Evolutionary conservation across 495 filamentous ascomycete species (phyloP).

Genomic region (Aspergillus heteromorphus): DNA sequence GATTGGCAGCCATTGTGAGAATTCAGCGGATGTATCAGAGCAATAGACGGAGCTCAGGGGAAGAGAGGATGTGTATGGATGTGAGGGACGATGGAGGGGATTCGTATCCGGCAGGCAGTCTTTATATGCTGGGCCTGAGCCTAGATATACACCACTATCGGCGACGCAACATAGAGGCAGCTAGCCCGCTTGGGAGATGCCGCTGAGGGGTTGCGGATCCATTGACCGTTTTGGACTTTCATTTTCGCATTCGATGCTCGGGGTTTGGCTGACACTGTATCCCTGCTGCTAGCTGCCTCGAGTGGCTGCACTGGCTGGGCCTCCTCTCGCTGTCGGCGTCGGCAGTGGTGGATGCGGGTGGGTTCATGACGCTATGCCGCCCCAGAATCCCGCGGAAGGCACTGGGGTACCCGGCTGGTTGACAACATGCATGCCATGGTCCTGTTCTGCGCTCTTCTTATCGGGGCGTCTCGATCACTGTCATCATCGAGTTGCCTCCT

Average conservation of each 20-base stretch:
- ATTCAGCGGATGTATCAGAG: neutral
- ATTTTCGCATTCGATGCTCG: no score
- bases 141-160: neutral
- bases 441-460: no score
- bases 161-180: neutral
- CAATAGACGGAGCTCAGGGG: neutral
- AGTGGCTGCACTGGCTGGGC: no score
- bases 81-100: neutral
- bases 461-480: no score
- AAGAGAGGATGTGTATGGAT: neutral
- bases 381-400: neutral
- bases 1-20: conserved; percentile 29
- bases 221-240: no score
- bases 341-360: conserved; percentile 2
- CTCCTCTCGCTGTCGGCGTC: no score
- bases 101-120: neutral
- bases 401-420: no score
- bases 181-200: neutral
- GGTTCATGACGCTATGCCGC: conserved; percentile 17
- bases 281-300: no score
- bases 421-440: no score
- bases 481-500: no score
- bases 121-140: neutral
- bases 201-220: conserved; percentile 13
- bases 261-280: no score